Conservation (phyloP, 2,329 filamentous ascomycete species). For the Fusarium beomiforme region DNA sequence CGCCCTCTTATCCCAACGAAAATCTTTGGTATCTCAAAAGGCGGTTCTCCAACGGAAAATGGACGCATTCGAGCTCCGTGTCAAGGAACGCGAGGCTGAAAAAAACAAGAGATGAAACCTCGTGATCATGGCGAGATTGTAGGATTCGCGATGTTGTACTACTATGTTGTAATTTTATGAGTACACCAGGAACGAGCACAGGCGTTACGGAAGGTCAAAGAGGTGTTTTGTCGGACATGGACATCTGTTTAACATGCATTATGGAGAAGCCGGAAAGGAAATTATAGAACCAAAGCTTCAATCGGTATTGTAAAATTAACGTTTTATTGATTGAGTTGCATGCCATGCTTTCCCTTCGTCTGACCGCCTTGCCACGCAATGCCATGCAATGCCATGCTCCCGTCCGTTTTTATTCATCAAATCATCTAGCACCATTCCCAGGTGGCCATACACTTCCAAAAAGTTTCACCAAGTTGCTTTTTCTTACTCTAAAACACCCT, state of each 20-base stretch:
- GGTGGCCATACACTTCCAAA: neutral
- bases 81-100: slow-evolving; percentile 50
- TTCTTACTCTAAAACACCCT: slow-evolving; percentile 51
- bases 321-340: slow-evolving; percentile 26
- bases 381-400: slow-evolving; percentile 16
- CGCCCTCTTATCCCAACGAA: slow-evolving; percentile 55
- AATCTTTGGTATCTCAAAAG: slow-evolving; percentile 51
- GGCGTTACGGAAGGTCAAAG: slow-evolving; percentile 19
- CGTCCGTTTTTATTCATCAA: slow-evolving; percentile 17
- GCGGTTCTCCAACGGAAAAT: slow-evolving; percentile 55
- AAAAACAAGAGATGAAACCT: slow-evolving; percentile 32
- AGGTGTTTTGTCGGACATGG: neutral
- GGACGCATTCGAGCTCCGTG: slow-evolving; percentile 51
- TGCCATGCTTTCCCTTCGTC: slow-evolving; percentile 32
- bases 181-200: neutral
- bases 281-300: neutral
- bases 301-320: slow-evolving; percentile 5
- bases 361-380: slow-evolving; percentile 5
- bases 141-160: slow-evolving; percentile 4
- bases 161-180: slow-evolving; percentile 23
- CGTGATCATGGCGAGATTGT: neutral
- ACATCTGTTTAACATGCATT: neutral
- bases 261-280: neutral
- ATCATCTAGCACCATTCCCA: slow-evolving; percentile 7
- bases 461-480: neutral